phyloP scores from a whole-genome alignment of 1,284 basidiomycete genomes.

The Rhodotorula glutinis region DNA sequence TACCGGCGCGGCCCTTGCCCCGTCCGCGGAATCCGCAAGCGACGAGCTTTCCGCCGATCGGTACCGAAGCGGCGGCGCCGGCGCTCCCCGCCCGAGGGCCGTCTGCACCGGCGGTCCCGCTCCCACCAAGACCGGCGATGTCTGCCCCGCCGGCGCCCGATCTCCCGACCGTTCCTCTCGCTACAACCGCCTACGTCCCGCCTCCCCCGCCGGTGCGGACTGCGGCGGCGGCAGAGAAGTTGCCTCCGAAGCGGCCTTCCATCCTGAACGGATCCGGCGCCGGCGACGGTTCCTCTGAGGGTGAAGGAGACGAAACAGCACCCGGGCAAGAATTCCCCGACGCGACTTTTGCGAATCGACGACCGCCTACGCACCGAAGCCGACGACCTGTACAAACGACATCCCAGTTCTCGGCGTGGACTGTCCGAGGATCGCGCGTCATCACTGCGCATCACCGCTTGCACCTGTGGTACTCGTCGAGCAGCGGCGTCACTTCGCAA shows the following conservation, averaged over 20 bases:
- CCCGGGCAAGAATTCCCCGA: slow-evolving; percentile 56
- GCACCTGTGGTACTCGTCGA: slow-evolving; percentile 38
- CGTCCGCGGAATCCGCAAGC: slow-evolving; percentile 9
- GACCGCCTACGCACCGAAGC: slow-evolving; percentile 59
- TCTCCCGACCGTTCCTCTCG: not conserved
- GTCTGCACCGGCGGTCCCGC: not conserved
- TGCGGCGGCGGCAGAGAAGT: slow-evolving; percentile 9
- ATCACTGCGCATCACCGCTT: slow-evolving; percentile 38
- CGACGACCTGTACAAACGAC: slow-evolving; percentile 36
- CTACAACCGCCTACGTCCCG: slow-evolving; percentile 19
- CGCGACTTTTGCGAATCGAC: slow-evolving; percentile 71
- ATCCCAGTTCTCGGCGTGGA: slow-evolving; percentile 30
- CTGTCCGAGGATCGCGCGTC: slow-evolving; percentile 36
- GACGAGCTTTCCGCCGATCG: not conserved
- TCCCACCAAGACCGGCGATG: not conserved
- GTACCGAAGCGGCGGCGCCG: not conserved
- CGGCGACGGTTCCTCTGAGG: slow-evolving; percentile 31
- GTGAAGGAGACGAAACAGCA: slow-evolving; percentile 48
- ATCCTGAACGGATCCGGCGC: not conserved
- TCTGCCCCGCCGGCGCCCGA: not conserved
- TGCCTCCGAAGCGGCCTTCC: slow-evolving; percentile 21
- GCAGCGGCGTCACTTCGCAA: slow-evolving; percentile 52
- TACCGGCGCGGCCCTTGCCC: not conserved
- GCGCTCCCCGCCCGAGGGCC: not conserved
- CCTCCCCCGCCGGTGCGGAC: slow-evolving; percentile 34